phyloP scores from a whole-genome alignment of 2,329 filamentous ascomycete species.

The Corynespora cassiicola region DNA sequence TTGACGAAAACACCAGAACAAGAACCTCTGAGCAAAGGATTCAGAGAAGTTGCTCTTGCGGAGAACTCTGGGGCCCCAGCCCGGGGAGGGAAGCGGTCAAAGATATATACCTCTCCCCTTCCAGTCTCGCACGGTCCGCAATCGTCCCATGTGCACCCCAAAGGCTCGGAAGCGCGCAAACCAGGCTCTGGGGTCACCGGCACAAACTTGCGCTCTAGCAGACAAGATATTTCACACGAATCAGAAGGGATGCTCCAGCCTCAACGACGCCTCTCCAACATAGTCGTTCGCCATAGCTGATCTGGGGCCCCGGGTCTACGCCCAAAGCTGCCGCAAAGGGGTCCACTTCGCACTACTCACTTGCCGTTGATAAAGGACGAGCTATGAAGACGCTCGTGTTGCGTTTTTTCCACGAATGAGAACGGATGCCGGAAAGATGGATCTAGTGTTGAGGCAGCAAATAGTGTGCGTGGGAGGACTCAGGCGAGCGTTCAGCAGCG shows the following conservation, averaged over 20 bases:
- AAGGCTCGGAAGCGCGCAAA: constrained; percentile 24
- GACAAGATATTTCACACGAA: constrained; percentile 42
- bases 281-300: constrained; percentile 11
- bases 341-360: too few species aligned
- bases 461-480: constrained; percentile 12
- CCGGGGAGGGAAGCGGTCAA: too few species aligned
- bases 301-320: constrained; percentile 36
- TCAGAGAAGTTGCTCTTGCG: too few species aligned
- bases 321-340: too few species aligned
- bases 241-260: constrained; percentile 18
- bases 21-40: too few species aligned
- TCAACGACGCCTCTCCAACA: constrained; percentile 2
- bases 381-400: constrained; percentile 16
- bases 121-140: constrained; percentile 21
- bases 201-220: constrained; percentile 14
- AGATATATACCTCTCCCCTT: constrained; percentile 26
- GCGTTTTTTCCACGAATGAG: constrained; percentile 37
- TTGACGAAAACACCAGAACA: constrained; percentile 10
- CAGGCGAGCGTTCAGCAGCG: constrained; percentile 15
- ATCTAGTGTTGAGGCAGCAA: constrained; percentile 7
- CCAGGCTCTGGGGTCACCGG: constrained; percentile 21
- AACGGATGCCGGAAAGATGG: neutral
- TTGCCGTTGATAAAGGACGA: too few species aligned
- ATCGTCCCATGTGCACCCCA: constrained; percentile 28
- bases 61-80: too few species aligned